Base-by-base conservation (phyloP, 2,329 filamentous ascomycete genomes). In the Pseudogymnoascus sp. region DNA sequence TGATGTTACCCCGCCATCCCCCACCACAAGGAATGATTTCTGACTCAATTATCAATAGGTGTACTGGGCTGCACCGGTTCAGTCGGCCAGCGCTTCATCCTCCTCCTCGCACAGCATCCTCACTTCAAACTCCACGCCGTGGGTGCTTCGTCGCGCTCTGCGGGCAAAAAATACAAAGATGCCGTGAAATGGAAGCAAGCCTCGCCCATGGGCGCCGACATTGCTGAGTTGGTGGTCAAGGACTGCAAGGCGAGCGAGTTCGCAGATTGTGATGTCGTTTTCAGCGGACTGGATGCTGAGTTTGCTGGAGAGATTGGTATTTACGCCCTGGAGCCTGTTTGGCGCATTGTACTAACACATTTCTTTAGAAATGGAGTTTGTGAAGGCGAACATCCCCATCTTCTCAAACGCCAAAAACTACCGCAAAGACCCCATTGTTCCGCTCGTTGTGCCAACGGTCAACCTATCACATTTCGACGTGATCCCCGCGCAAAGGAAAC, bases 401-500 rank as follows among this genome's bases (percentile, higher is more conserved):
- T 97, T 99, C 80, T 96, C 92, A 71, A 99, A 97, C 76, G 92
- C 94, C 60, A 97, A 97, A 78, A 97, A 97, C 84, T 91, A 96
- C 82, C 89, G 94, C 70, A 88, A 88, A 73, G 88, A 96, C 74
- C 91, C 92, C 19, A 81, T 93, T 58, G 92, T 97, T 2, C 94
- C 94, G 9, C 86, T 97, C 72, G 90, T 97, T 67, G 92, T 97
- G 7, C 94, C 94, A 1, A 96, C 92, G 19, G 92, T 97, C 75
- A 97, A 97, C 80, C 86, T 96, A 11, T 77, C 84, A 45, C 93
- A 97, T 76, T 84, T 97, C 70, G 84, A 89, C 72, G 82, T 97
- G 65, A 93, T 97, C 73, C 88, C 89, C n/a, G 87, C 95, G 76
- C 93, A 97, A 79, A 84, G 90, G 66, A 81, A 85, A 72, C 82